Evolutionary conservation across 2,329 filamentous ascomycete species (phyloP), one percentile per base, ranked within the genome.

Genomic region (Stachybotrys chlorohalonatus): DNA sequence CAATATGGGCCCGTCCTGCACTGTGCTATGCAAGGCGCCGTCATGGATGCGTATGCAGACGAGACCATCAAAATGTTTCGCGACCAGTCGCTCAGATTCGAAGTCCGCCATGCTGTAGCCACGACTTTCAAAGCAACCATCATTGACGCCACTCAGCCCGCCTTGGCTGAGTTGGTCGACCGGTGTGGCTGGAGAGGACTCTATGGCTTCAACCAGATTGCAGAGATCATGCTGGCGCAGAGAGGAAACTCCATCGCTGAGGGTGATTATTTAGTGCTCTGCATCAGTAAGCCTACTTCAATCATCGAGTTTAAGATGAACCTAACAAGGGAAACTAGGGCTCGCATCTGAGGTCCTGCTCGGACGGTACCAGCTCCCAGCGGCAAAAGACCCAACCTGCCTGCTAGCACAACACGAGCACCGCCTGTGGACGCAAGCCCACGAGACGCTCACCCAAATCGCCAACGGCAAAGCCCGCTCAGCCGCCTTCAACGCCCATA

Each of bases 161-260:
- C 55, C 5, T 15, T 64, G 3, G 57, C 51, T 31, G 61, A 67
- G 49, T 53, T 67, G 13, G 52, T 55, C 13, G 66, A 68, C 13
- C 56, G 64, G 31, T 66, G 63, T 49, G 64, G 64, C 8, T 66
- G 61, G 64, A 63, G 64, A 46, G 65, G 65, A 2, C 52, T 68
- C 5, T 65, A 58, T 36, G 45, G 51, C 1, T 56, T 65, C 49
- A 68, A 66, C 47, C 57, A 60, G 46, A 57, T 67, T 2, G 56
- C 55, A 24, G 62, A 67, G 49, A 13, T 63, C 15, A 54, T 45
- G 1, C 54, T 51, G 11, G 53, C 57, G 9, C 36, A 62, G 7
- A 57, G 57, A 36, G 63, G 61, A 8, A 65, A 62, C 47, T 53
- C 57, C 1, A 58, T 67, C 7, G 65, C 65, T 0, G 65, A 68